These are phyloP conservation scores for Teratosphaeria zuluensis DNA, from an alignment of 2,329 filamentous ascomycete species.

Conservation along the genomic window DNA sequence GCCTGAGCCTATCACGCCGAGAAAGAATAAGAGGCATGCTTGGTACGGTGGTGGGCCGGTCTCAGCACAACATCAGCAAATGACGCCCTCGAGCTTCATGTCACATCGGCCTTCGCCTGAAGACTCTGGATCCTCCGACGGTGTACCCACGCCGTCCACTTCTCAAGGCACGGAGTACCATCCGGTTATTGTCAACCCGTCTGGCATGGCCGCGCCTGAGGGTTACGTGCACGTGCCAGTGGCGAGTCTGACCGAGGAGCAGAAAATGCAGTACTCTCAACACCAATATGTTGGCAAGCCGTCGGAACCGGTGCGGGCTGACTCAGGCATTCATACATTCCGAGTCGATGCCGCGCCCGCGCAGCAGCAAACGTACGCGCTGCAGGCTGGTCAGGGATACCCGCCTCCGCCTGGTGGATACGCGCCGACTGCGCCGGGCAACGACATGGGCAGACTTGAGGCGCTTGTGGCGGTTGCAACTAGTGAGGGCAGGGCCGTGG, in stretches of 20 bases:
- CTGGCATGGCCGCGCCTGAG: constrained; percentile 35
- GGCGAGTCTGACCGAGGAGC: neutral
- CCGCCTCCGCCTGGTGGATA: constrained; percentile 15
- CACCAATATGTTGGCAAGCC: constrained; percentile 11
- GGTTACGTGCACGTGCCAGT: constrained; percentile 26
- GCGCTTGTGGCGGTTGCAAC: constrained; percentile 58
- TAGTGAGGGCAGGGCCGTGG: constrained; percentile 38
- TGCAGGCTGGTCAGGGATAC: constrained; percentile 28
- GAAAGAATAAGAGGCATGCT: constrained; percentile 56
- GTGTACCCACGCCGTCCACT: constrained; percentile 43
- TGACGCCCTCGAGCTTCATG: constrained; percentile 6
- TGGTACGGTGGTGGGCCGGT: constrained; percentile 57
- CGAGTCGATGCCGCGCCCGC: neutral
- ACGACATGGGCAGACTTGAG: constrained; percentile 48
- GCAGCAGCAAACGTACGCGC: constrained; percentile 20
- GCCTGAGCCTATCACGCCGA: constrained; percentile 40
- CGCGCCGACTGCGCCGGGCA: constrained; percentile 15
- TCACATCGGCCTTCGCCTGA: constrained; percentile 44
- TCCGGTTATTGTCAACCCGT: constrained; percentile 43
- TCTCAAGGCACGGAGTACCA: constrained; percentile 42
- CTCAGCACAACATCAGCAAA: constrained; percentile 7
- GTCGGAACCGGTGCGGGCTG: constrained; percentile 19
- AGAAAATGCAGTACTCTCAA: constrained; percentile 15
- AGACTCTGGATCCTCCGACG: constrained; percentile 47
- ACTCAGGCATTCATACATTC: constrained; percentile 26